These are phyloP conservation scores for Penicillium verrucosum DNA, from an alignment of 2,329 filamentous ascomycete species.

Conservation along the genomic window DNA sequence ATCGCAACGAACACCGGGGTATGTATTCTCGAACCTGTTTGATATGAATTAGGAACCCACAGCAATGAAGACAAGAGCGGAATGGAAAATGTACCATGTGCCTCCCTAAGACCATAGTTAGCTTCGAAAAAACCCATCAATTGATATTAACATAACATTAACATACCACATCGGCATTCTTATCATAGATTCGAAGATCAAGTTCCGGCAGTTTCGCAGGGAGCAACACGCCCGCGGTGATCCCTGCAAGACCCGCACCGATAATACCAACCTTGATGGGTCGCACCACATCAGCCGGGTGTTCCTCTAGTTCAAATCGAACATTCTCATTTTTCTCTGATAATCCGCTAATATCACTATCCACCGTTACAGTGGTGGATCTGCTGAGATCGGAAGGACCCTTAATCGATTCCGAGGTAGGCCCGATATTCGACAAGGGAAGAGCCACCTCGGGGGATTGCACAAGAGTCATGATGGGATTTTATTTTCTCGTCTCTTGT, in stretches of 20 bases:
- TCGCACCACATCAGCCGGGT: slow-evolving; percentile 49
- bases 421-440: slow-evolving; percentile 5
- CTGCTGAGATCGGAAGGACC: slow-evolving; percentile 3
- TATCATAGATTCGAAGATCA: slow-evolving; percentile 64
- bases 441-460: slow-evolving; percentile 7
- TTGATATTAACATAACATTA: slow-evolving; percentile 38
- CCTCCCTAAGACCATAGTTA: slow-evolving; percentile 37
- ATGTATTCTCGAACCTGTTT: slow-evolving; percentile 46
- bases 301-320: slow-evolving; percentile 41
- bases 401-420: slow-evolving; percentile 10
- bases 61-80: not conserved
- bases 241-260: slow-evolving; percentile 62
- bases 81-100: slow-evolving; percentile 37
- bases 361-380: slow-evolving; percentile 8
- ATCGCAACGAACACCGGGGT: slow-evolving; percentile 66
- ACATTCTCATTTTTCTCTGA: slow-evolving; percentile 10
- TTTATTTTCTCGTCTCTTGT: not conserved
- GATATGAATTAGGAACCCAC: slow-evolving; percentile 12
- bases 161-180: slow-evolving; percentile 64
- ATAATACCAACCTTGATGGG: slow-evolving; percentile 58
- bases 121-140: not conserved
- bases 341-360: slow-evolving; percentile 4
- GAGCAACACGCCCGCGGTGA: slow-evolving; percentile 63
- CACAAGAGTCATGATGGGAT: slow-evolving; percentile 13
- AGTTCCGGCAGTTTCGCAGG: slow-evolving; percentile 67